phyloP scores from a whole-genome alignment of 345 rosid species.

The Sonneratia alba region DNA sequence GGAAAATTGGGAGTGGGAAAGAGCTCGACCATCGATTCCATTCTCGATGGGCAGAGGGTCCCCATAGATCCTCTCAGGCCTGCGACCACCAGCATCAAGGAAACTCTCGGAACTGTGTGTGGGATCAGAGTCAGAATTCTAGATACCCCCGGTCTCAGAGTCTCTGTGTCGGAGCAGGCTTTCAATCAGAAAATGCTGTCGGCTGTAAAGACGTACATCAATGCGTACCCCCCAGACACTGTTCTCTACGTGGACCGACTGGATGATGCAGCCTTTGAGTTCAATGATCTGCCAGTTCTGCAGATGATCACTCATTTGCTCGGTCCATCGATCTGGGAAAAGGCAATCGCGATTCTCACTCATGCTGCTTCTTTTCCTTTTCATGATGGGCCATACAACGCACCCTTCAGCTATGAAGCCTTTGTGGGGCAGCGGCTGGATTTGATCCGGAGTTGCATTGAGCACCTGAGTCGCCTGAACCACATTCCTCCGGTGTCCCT shows the following conservation, averaged over 20 bases:
- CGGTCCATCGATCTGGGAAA: conserved; percentile 56
- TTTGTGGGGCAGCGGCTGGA: conserved; percentile 36
- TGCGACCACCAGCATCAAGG: conserved; percentile 34
- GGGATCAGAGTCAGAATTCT: conserved; percentile 44
- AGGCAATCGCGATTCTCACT: conserved; percentile 47
- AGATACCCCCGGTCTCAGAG: conserved; percentile 69
- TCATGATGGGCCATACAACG: conserved; percentile 36
- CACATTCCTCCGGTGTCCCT: conserved; percentile 42
- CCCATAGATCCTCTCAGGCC: conserved; percentile 43
- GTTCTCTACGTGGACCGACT: conserved; percentile 70
- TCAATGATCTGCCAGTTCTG: conserved; percentile 37
- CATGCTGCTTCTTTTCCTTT: conserved; percentile 45
- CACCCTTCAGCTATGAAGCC: conserved; percentile 36
- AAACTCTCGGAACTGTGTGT: conserved; percentile 37
- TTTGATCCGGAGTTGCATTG: conserved; percentile 35
- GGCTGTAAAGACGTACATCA: conserved; percentile 42
- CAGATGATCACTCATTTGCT: conserved; percentile 34
- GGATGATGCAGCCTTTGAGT: conserved; percentile 29
- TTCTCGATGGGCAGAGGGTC: conserved; percentile 47
- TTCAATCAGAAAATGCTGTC: conserved; percentile 42
- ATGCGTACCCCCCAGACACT: conserved; percentile 52
- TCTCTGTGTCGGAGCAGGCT: conserved; percentile 34
- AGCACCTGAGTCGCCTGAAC: conserved; percentile 38
- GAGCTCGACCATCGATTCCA: conserved; percentile 68
- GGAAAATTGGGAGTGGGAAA: conserved; percentile 89